A percentile compares a stretch with the other conserved stretches of the same genome.
These are phyloP conservation scores for Lasiodiplodia citricola DNA, from an alignment of 2,329 filamentous ascomycete species.

Conservation along the genomic window DNA sequence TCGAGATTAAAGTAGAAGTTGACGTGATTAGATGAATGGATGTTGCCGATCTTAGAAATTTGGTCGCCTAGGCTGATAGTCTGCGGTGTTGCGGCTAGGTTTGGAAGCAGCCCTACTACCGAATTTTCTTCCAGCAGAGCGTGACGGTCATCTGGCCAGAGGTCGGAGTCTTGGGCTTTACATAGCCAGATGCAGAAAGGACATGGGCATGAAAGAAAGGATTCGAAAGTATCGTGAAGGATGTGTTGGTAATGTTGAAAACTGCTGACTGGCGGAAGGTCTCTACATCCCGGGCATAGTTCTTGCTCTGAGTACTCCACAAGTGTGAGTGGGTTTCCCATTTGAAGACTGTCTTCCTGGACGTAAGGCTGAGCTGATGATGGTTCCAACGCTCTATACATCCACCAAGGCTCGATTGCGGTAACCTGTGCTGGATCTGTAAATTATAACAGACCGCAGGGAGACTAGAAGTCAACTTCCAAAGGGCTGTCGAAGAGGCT, in stretches of 20 bases:
- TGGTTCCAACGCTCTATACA: too few relatives aligned
- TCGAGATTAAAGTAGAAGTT: background rate
- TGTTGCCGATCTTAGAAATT: background rate
- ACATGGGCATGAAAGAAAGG: background rate
- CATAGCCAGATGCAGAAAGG: background rate
- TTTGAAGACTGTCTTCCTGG: background rate
- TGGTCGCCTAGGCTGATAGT: background rate
- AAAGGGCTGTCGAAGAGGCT: too few relatives aligned
- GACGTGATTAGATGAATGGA: background rate
- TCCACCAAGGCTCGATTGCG: too few relatives aligned
- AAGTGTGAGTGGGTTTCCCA: background rate
- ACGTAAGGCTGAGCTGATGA: background rate
- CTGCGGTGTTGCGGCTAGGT: background rate
- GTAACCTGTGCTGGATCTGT: too few relatives aligned
- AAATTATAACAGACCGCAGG: too few relatives aligned
- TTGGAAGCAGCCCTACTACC: background rate
- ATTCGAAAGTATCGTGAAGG: background rate
- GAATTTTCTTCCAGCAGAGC: background rate
- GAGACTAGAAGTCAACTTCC: too few relatives aligned
- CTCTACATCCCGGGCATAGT: background rate
- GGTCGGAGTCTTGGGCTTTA: background rate
- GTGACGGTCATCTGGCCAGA: background rate
- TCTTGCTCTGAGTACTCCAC: background rate
- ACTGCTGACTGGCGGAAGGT: background rate
- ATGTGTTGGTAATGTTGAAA: background rate